These are phyloP conservation scores for Dendryphion nanum DNA, from an alignment of 2,329 filamentous ascomycete genomes.

Conservation along the genomic window DNA sequence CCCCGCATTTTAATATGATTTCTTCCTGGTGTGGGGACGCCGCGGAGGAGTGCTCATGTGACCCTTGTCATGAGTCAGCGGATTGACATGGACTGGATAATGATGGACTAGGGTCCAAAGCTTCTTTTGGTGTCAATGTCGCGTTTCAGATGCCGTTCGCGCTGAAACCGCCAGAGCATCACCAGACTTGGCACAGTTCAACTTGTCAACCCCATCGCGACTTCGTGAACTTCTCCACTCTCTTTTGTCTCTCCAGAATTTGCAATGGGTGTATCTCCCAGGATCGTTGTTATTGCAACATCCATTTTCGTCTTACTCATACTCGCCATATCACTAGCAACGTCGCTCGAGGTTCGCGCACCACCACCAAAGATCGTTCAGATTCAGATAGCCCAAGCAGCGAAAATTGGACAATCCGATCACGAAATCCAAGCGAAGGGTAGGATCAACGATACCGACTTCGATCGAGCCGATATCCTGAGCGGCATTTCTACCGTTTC, in stretches of 20 bases:
- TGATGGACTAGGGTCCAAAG: no score
- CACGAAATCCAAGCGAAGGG: slow-evolving; percentile 14
- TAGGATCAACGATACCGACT: slow-evolving; percentile 25
- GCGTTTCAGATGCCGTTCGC: background rate
- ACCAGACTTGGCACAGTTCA: background rate
- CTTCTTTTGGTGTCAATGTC: no score
- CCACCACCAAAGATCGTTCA: slow-evolving; percentile 20
- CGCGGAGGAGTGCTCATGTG: no score
- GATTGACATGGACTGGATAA: no score
- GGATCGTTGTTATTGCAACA: slow-evolving; percentile 20
- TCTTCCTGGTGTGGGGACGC: no score
- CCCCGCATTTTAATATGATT: no score
- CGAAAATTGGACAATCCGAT: slow-evolving; percentile 17
- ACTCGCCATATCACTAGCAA: slow-evolving; percentile 26
- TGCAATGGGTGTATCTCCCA: slow-evolving; percentile 4
- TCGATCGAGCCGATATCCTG: slow-evolving; percentile 27
- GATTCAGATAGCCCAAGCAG: slow-evolving; percentile 25
- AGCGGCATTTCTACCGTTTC: slow-evolving; percentile 17
- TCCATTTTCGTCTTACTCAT: slow-evolving; percentile 26
- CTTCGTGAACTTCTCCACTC: background rate
- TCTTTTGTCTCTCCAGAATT: background rate
- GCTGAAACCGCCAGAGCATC: background rate
- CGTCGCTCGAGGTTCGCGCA: slow-evolving; percentile 27
- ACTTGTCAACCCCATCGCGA: background rate
- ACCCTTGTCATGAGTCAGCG: no score